Evolutionary conservation across 2,329 filamentous ascomycete species (phyloP).

Genomic region (Lachnellula hyalina): DNA sequence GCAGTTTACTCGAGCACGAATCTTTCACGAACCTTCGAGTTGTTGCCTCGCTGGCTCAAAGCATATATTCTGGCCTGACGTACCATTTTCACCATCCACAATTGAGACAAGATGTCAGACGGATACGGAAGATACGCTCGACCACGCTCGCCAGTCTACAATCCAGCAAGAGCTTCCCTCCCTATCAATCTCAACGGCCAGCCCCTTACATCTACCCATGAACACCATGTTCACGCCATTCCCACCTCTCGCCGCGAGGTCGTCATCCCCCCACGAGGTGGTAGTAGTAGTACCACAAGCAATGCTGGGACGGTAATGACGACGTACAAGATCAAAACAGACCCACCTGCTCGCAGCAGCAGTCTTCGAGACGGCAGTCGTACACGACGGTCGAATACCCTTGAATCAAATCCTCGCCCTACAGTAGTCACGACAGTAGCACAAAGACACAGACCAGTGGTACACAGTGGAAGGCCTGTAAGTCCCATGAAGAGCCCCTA

Average conservation of each 20-base stretch:
- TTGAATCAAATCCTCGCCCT: slow-evolving; percentile 46
- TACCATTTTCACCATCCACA: not conserved
- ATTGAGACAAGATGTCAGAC: slow-evolving; percentile 40
- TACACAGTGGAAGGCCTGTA: slow-evolving; percentile 31
- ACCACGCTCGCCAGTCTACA: slow-evolving; percentile 42
- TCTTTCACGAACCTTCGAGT: slow-evolving; percentile 6
- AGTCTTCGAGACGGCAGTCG: slow-evolving; percentile 45
- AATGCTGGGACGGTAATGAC: slow-evolving; percentile 39
- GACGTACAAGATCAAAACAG: slow-evolving; percentile 52
- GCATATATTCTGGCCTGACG: not conserved
- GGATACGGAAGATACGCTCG: slow-evolving; percentile 40
- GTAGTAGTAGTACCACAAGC: slow-evolving; percentile 29
- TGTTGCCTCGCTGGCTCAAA: not conserved
- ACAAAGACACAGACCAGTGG: slow-evolving; percentile 20
- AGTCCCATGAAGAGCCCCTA: slow-evolving; percentile 51
- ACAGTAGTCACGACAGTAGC: slow-evolving; percentile 52
- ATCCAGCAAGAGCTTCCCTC: slow-evolving; percentile 49
- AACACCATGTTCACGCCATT: slow-evolving; percentile 50
- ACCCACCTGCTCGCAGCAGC: slow-evolving; percentile 43
- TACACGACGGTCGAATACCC: slow-evolving; percentile 39
- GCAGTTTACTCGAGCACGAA: slow-evolving; percentile 9
- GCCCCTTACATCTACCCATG: slow-evolving; percentile 31
- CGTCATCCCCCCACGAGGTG: slow-evolving; percentile 33
- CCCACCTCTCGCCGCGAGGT: slow-evolving; percentile 36
- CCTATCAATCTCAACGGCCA: slow-evolving; percentile 39